These are phyloP conservation scores for Neurospora tetrasperma DNA, from an alignment of 495 filamentous ascomycete species.

Conservation along the genomic window DNA sequence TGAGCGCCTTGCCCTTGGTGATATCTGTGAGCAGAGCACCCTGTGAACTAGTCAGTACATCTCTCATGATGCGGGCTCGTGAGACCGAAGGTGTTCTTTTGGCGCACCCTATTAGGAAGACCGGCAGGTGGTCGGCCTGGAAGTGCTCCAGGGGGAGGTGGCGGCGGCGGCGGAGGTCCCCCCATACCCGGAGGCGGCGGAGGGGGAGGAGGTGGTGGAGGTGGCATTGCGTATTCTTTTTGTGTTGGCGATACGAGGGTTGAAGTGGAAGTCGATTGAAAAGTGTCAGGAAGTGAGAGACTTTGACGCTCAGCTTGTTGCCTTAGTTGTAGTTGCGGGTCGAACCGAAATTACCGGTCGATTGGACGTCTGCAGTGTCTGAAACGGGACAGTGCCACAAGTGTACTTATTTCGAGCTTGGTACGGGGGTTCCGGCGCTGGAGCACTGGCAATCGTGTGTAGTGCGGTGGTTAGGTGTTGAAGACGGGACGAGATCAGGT, in stretches of 20 bases:
- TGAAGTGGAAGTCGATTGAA: not conserved
- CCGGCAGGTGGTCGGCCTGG: slow-evolving; percentile 11
- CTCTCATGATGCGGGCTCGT: not conserved
- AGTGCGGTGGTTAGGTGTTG: slow-evolving; percentile 22
- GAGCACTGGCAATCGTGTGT: slow-evolving; percentile 16
- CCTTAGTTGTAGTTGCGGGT: not conserved
- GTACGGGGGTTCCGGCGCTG: slow-evolving; percentile 6
- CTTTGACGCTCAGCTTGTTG: not conserved
- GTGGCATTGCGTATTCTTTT: slow-evolving; percentile 5
- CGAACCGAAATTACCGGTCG: not conserved
- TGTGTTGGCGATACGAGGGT: not conserved
- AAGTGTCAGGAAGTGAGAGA: not conserved
- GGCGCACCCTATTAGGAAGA: slow-evolving; percentile 7
- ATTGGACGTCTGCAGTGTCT: not conserved
- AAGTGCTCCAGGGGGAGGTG: slow-evolving; percentile 13
- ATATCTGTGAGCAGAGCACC: slow-evolving; percentile 87
- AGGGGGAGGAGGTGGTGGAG: slow-evolving; percentile 25
- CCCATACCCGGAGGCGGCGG: slow-evolving; percentile 19
- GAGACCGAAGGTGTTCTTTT: not conserved
- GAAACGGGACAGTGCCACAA: not conserved
- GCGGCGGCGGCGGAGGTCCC: slow-evolving; percentile 16
- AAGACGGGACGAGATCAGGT: slow-evolving; percentile 17
- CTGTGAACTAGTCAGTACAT: slow-evolving; percentile 41
- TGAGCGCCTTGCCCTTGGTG: slow-evolving; percentile 66
- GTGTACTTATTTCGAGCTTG: not conserved